These are phyloP conservation scores for Ceratocystis cacaofunesta DNA, from an alignment of 2,329 filamentous ascomycete species.

Conservation along the genomic window DNA sequence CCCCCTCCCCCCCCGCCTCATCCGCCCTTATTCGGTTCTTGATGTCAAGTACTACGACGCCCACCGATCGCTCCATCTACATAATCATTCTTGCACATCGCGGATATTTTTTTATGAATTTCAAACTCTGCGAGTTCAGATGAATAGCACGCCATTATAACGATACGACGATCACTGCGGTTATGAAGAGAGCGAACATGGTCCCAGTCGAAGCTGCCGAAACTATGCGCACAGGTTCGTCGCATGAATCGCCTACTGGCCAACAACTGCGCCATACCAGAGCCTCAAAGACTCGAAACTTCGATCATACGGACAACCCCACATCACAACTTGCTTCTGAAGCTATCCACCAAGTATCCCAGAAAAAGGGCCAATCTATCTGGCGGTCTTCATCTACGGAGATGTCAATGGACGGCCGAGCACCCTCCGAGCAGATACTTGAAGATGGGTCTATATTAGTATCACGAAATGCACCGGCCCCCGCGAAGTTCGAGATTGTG, in stretches of 20 bases:
- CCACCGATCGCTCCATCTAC: not conserved
- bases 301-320: not conserved
- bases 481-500: constrained; percentile 13
- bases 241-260: not conserved
- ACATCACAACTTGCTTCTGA: not conserved
- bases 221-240: not conserved
- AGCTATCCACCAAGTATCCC: not conserved
- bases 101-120: not conserved
- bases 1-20: not conserved
- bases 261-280: not conserved
- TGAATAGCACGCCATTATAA: no score
- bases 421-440: not conserved
- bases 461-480: not conserved
- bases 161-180: no score
- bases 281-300: not conserved
- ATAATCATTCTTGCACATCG: not conserved
- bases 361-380: not conserved
- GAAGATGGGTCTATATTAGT: constrained; percentile 5
- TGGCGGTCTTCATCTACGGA: not conserved
- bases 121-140: no score
- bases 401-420: not conserved
- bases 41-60: not conserved
- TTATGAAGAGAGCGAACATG: not conserved
- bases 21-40: not conserved
- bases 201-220: not conserved